These are phyloP conservation scores for Sclerotinia sclerotiorum DNA, from an alignment of 2,329 filamentous ascomycete species.

Conservation along the genomic window DNA sequence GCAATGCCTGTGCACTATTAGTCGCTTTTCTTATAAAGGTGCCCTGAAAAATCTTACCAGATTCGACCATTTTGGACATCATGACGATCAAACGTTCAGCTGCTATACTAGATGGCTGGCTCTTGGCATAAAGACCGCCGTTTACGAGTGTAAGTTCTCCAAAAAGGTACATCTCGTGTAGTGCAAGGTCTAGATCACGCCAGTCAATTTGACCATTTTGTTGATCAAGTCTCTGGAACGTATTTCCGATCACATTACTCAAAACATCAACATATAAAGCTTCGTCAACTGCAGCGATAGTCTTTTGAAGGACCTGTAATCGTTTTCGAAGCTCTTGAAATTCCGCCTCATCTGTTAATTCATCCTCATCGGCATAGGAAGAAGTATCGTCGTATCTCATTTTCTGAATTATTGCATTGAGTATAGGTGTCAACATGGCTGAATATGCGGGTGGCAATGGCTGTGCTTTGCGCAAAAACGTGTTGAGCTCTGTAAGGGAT, in stretches of 20 bases:
- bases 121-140: slow-evolving; percentile 83
- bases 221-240: slow-evolving; percentile 77
- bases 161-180: slow-evolving; percentile 95
- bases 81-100: slow-evolving; percentile 82
- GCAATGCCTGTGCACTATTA: slow-evolving; percentile 65
- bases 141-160: slow-evolving; percentile 90
- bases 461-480: slow-evolving; percentile 80
- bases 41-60: slow-evolving; percentile 58
- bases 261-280: slow-evolving; percentile 83
- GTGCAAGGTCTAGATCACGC: slow-evolving; percentile 89
- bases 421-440: slow-evolving; percentile 80
- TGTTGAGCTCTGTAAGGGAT: slow-evolving; percentile 86
- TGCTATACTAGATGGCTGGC: slow-evolving; percentile 74
- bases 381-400: slow-evolving; percentile 98
- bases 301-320: slow-evolving; percentile 88
- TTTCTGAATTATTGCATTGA: slow-evolving; percentile 90
- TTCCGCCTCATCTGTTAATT: slow-evolving; percentile 94
- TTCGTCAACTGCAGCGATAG: slow-evolving; percentile 86
- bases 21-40: slow-evolving; percentile 25
- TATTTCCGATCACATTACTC: slow-evolving; percentile 82
- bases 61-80: slow-evolving; percentile 95
- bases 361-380: slow-evolving; percentile 89
- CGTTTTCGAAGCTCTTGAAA: slow-evolving; percentile 93
- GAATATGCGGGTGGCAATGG: slow-evolving; percentile 72
- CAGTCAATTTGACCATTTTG: slow-evolving; percentile 78